A percentile compares a stretch with the other conserved stretches of the same genome.
These are phyloP conservation scores for Alloteropsis angusta DNA, from an alignment of 202 grass and related monocot genomes.

Conservation along the genomic window DNA sequence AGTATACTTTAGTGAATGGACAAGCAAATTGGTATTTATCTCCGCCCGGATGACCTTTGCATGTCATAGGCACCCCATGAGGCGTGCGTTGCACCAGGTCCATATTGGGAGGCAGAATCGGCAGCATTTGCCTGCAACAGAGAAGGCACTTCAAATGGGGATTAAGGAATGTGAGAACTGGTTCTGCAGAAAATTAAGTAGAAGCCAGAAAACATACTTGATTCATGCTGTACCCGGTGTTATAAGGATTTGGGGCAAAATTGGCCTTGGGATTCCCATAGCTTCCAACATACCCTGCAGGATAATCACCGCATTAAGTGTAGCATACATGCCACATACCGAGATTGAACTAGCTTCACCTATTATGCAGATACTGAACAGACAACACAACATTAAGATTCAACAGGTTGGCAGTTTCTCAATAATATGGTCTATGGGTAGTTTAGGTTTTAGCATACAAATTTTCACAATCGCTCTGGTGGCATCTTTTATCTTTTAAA, in stretches of 20 bases:
- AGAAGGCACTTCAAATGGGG: constrained; percentile 6
- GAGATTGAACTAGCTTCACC: neutral
- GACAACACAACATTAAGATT: neutral
- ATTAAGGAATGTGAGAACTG: neutral
- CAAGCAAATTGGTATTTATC: constrained; percentile 34
- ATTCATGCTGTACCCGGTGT: constrained; percentile 63
- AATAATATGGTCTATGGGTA: neutral
- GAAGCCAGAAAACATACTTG: constrained; percentile 55
- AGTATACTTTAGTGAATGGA: neutral
- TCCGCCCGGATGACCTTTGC: constrained; percentile 54
- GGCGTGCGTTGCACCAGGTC: constrained; percentile 23
- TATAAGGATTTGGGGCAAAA: constrained; percentile 63
- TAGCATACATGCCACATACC: constrained; percentile 3
- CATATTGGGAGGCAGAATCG: constrained; percentile 64
- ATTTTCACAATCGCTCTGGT: neutral
- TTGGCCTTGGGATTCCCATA: constrained; percentile 66
- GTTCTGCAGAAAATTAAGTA: neutral
- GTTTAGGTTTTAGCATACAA: neutral
- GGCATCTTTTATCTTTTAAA: neutral
- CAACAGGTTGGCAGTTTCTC: neutral
- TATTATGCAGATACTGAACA: neutral
- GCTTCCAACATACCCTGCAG: constrained; percentile 49
- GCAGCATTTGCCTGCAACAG: constrained; percentile 50
- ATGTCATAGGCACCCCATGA: constrained; percentile 64
- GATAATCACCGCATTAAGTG: neutral